Base-by-base conservation (phyloP, 2,329 filamentous ascomycete species). In the Apiospora pterosperma region DNA sequence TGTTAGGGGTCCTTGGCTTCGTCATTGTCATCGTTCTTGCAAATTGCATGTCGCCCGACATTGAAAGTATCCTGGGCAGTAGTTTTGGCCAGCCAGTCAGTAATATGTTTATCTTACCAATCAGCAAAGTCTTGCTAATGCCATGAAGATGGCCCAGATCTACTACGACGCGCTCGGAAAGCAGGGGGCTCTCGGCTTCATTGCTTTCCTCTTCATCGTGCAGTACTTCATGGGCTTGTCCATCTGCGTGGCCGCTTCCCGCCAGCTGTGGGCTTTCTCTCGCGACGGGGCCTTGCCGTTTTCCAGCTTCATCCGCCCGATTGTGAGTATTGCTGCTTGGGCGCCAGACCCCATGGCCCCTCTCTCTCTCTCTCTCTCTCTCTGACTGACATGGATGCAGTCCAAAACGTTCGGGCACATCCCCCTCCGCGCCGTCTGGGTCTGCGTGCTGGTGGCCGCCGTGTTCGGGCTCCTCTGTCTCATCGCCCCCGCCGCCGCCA, bases 191-290 rank as follows among this genome's bases (percentile, higher is more conserved):
- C 36, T 62, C 4, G 60, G 7, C 39, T 62, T 62, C 21, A 12
- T 36, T 19, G 60, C 39, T 7, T 42, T 62, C 39, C 39, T 62
- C 16, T 62, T 62, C 39, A 34, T 62, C 25, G 39, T 62, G 6
- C 60, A 62, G 39, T 62, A 42, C 39, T 62, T 48, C 39, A 62
- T 62, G 60, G 60, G 60, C n/a, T 16, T 62, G 12, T 62, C 39
- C 39, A 28, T 62, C 8, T 28, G 36, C 60, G 39, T 62, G 14
- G 10, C 60, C 23, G 28, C 60, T 1, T 62, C 60, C 1, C 60
- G 60, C 39, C 60, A 62, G 39, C 25, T 62, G 1, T 48, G 60
- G 60, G 60, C 39, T 16, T 62, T 62, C 28, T 62, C 60, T 16
- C 60, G 60, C 1, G 60, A 62, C 7, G 60, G 60, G 3, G 60